Conservation (phyloP, 441 rosid species). For the Jatropha podagrica region DNA sequence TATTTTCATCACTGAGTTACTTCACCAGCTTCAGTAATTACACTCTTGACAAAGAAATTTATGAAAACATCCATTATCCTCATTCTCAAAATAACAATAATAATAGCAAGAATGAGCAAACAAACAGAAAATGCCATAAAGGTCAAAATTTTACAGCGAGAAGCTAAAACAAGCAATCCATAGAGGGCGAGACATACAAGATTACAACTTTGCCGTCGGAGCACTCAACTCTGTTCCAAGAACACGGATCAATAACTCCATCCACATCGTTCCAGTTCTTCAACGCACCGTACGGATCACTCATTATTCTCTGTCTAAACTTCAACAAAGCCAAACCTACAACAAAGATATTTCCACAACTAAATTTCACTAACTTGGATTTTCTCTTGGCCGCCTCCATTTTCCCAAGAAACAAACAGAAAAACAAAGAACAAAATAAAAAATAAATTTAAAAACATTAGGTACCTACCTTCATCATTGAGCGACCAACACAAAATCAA, state of each 20-base stretch:
- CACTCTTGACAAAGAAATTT: background rate
- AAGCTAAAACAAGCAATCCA: background rate
- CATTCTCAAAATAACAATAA: background rate
- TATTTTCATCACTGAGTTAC: background rate
- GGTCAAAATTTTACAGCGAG: background rate
- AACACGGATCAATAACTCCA: constrained; percentile 52
- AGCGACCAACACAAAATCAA: constrained; percentile 41
- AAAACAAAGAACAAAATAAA: background rate
- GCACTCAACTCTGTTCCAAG: constrained; percentile 83
- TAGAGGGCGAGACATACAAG: constrained; percentile 50
- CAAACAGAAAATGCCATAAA: background rate
- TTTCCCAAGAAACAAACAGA: constrained; percentile 17
- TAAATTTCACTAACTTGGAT: constrained; percentile 10
- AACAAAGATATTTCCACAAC: background rate
- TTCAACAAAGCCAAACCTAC: constrained; percentile 72
- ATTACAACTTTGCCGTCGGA: constrained; percentile 58
- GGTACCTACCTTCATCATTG: constrained; percentile 57
- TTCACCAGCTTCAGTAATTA: background rate
- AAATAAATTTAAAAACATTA: background rate
- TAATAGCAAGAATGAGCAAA: background rate
- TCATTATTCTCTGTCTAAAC: constrained; percentile 55
- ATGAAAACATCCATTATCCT: background rate
- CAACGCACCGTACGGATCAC: constrained; percentile 69
- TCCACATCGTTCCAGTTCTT: constrained; percentile 52
- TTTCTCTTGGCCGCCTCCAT: constrained; percentile 6